Evolutionary conservation across 208 protist species (phyloP), one percentile per base, ranked within the genome.

Genomic region (Trypanosoma vivax): DNA sequence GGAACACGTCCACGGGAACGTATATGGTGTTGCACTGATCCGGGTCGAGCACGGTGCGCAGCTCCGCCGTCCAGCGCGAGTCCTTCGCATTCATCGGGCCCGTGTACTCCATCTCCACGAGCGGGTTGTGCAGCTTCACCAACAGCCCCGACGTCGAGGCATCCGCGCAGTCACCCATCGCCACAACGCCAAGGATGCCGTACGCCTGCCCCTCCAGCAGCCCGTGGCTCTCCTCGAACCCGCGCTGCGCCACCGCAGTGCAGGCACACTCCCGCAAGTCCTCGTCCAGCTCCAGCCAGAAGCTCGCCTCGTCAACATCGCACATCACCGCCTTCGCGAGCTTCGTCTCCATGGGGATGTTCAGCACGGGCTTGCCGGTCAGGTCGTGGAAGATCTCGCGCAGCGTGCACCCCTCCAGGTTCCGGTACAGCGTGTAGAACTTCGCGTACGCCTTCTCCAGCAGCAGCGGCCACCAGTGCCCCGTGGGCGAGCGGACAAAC

Each of bases 401-500:
- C 53, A 81, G 69, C 37, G 70, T 60, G 33, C 74, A 63, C 11
- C 64, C 60, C 23, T 79, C 73, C 25, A 91, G 14, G 49, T 82
- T 80, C n/a, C 75, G 19, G 51, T 83, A 90, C n/a, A 67, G 52
- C 16, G 70, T 83, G 73, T 90, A 87, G 61, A 87, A 83, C 73
- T 90, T 90, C 30, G 83, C 83, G 68, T 87, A 85, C 28, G 83
- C 76, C 72, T 83, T 79, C 53, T 83, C 72, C 30, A 83, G 63
- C 40, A 83, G 46, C 42, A 77, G 55, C 39, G 83, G 78, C 83
- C 83, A 90, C 74, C 71, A 81, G 63, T 83, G 70, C 24, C 59
- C 58, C 18, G 70, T 81, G 18, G 76, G 73, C 18, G 79, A 82
- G 41, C 73, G 75, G 61, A 60, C 70, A 62, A 72, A 88, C 21